Percentiles rank a stretch among this genome's conserved stretches.
These are phyloP conservation scores for Hyphodiscus sp. DNA, from an alignment of 2,329 filamentous ascomycete species.

Conservation along the genomic window DNA sequence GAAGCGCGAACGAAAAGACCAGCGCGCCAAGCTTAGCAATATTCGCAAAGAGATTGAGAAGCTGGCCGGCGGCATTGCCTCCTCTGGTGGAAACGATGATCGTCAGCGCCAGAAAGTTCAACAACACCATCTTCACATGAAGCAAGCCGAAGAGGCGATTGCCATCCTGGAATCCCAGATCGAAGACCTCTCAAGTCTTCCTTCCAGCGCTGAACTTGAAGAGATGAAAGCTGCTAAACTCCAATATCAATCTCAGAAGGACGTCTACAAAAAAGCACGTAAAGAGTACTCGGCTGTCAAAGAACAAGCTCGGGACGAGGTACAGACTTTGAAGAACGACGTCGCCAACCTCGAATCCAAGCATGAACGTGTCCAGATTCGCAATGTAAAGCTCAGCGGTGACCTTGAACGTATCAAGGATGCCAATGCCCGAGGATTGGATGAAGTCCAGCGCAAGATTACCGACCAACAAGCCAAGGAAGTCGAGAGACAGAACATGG, in stretches of 20 bases:
- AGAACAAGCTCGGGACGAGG: conserved; percentile 52
- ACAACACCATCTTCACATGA: conserved; percentile 69
- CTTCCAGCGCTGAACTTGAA: conserved; percentile 51
- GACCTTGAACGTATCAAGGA: conserved; percentile 65
- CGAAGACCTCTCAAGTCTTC: conserved; percentile 57
- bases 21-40: conserved; percentile 60
- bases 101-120: conserved; percentile 68
- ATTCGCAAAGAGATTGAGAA: conserved; percentile 70
- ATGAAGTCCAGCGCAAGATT: conserved; percentile 30
- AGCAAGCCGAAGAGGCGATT: conserved; percentile 54
- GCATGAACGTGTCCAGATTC: conserved; percentile 64
- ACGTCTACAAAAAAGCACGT: conserved; percentile 37
- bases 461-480: conserved; percentile 24
- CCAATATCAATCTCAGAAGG: conserved; percentile 43
- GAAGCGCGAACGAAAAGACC: conserved; percentile 67
- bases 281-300: conserved; percentile 56
- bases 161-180: conserved; percentile 50
- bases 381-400: conserved; percentile 65
- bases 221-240: conserved; percentile 47
- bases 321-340: conserved; percentile 58
- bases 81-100: conserved; percentile 67
- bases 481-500: conserved; percentile 22
- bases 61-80: conserved; percentile 58
- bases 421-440: conserved; percentile 52
- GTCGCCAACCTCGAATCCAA: conserved; percentile 58